These are phyloP conservation scores for Nemania sp. DNA, from an alignment of 2,329 filamentous ascomycete species.

Conservation along the genomic window DNA sequence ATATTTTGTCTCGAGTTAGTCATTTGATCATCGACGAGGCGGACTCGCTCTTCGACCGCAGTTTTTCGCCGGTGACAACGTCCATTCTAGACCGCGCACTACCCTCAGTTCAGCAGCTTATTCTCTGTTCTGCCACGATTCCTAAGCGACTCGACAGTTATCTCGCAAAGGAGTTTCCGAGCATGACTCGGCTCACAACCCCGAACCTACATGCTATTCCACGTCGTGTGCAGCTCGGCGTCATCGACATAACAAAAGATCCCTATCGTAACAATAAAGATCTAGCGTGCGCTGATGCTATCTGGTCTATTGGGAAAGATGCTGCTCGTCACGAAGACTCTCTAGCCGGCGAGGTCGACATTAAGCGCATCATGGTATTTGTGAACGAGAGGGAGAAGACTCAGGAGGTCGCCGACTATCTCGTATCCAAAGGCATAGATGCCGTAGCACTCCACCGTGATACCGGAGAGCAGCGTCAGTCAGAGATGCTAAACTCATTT, in stretches of 20 bases:
- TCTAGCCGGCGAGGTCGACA: constrained; percentile 68
- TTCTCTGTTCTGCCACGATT: constrained; percentile 97
- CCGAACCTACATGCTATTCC: constrained; percentile 97
- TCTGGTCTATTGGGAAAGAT: constrained; percentile 92
- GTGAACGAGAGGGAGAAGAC: constrained; percentile 96
- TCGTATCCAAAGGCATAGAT: constrained; percentile 87
- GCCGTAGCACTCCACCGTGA: constrained; percentile 88
- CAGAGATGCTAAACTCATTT: constrained; percentile 81
- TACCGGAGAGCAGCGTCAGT: constrained; percentile 80
- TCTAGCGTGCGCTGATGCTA: constrained; percentile 92
- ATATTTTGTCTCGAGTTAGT: constrained; percentile 89
- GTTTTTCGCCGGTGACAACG: constrained; percentile 86
- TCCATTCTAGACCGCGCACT: constrained; percentile 83
- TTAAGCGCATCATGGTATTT: constrained; percentile 92
- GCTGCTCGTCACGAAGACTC: constrained; percentile 68
- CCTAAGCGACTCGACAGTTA: constrained; percentile 88
- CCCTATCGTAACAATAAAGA: constrained; percentile 94
- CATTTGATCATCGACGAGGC: constrained; percentile 95
- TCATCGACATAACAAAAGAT: constrained; percentile 91
- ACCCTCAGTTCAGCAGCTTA: constrained; percentile 85
- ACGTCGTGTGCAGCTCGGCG: constrained; percentile 90
- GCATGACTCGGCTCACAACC: constrained; percentile 87
- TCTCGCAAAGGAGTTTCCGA: constrained; percentile 83
- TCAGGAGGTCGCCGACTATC: constrained; percentile 81
- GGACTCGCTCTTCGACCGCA: constrained; percentile 93